Evolutionary conservation across 1,284 basidiomycete species (phyloP), one percentile per base, ranked within the genome.

Genomic region (Pseudozyma hubeiensis): DNA sequence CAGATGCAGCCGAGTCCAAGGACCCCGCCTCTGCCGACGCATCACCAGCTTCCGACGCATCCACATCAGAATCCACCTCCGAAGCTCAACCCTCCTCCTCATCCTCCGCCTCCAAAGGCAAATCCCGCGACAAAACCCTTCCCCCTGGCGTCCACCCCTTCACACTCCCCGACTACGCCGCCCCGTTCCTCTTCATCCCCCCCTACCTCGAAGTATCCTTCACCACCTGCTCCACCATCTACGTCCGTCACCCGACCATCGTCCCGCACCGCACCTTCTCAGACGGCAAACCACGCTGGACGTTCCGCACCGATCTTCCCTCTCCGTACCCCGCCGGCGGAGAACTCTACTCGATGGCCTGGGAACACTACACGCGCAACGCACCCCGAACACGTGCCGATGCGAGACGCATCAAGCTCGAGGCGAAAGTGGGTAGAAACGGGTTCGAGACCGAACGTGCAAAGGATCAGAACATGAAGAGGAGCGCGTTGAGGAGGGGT

Each of bases 231-330:
- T 94, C 95, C 6, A 91, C 91, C 17, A 88, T 99, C 63, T 98
- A 97, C 84, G 89, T 98, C 35, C 93, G 96, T 48, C 94, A 98
- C 83, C 97, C 97, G 2, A 97, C 94, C 0, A 94, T 96, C 0
- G 90, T 93, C 30, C 92, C 93, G 50, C 87, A 73, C 64, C 57
- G 56, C 16, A 47, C 50, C 10, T 24, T 30, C 1, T 17, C 40
- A 1, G 56, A 69, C 44, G 51, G 51, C 24, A 64, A 61, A 24
- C 16, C 45, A 1, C 53, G 53, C 10, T 74, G 71, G 71, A 66
- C 57, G 2, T 82, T 72, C 77, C 69, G 72, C 19, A 75, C 75
- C 41, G 82, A 84, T 53, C 69, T 84, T 13, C 79, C 82, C 14
- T 79, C 80, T 2, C 82, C 82, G 0, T 84, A 82, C 60, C 78